These are phyloP conservation scores for Neonectria magnoliae DNA, from an alignment of 2,329 filamentous ascomycete genomes.

Conservation along the genomic window DNA sequence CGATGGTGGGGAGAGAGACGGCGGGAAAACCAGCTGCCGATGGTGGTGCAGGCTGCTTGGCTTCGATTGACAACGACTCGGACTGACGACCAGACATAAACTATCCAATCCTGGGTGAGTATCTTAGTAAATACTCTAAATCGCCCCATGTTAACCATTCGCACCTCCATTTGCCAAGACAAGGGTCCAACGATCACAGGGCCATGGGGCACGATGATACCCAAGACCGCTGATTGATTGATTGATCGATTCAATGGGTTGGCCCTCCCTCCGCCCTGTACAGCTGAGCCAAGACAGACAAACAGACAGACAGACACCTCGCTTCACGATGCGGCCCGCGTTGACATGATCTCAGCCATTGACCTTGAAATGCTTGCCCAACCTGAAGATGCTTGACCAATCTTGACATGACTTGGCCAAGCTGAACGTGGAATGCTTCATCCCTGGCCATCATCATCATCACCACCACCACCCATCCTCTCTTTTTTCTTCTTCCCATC, in stretches of 20 bases:
- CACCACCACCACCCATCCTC: slow-evolving; percentile 1
- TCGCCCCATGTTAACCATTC: neutral
- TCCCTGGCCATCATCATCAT: slow-evolving; percentile 1
- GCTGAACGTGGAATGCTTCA: neutral
- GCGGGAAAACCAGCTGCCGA: slow-evolving; percentile 4
- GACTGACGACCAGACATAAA: too few species aligned
- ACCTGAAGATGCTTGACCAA: neutral
- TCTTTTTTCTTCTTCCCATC: slow-evolving; percentile 8
- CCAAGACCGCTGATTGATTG: neutral
- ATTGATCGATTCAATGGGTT: neutral
- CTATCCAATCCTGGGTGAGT: neutral
- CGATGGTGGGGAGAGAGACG: neutral
- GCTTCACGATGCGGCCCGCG: neutral
- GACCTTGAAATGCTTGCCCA: too few species aligned
- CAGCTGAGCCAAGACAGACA: neutral
- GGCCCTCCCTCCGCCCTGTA: neutral
- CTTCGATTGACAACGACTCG: neutral
- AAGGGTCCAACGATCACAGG: slow-evolving; percentile 5
- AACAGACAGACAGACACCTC: neutral
- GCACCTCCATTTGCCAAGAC: neutral
- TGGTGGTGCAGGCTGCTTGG: neutral
- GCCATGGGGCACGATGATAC: neutral
- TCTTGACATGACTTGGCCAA: neutral
- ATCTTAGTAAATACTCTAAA: neutral
- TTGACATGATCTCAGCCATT: neutral